Percentiles rank a stretch among this genome's conserved stretches.
These are phyloP conservation scores for Elaeagnus macrophylla DNA, from an alignment of 306 rosid genomes.

Conservation along the genomic window DNA sequence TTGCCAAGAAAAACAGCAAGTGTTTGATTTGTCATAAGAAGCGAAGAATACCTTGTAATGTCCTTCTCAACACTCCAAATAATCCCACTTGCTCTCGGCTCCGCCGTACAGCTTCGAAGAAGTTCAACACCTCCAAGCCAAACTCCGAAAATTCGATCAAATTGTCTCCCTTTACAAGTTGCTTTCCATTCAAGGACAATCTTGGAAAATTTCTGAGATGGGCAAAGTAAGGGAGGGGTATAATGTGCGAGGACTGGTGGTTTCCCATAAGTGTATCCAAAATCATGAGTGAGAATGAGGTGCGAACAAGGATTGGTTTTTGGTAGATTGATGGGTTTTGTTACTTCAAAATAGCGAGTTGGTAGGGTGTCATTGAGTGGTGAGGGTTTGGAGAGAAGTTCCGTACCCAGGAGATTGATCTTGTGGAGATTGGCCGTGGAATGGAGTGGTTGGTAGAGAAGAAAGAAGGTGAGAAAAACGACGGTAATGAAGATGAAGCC, in stretches of 20 bases:
- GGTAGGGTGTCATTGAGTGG: conserved; percentile 25
- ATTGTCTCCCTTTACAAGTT: conserved; percentile 60
- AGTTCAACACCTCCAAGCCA: conserved; percentile 81
- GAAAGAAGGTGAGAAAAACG: background rate
- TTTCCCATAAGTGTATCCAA: conserved; percentile 52
- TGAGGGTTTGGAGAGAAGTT: conserved; percentile 5
- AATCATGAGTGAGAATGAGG: conserved; percentile 49
- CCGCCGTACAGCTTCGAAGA: conserved; percentile 75
- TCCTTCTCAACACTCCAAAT: conserved; percentile 72
- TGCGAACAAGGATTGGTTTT: conserved; percentile 42
- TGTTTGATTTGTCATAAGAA: conserved; percentile 38
- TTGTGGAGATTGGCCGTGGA: conserved; percentile 43
- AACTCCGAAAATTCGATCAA: conserved; percentile 74
- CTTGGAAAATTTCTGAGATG: conserved; percentile 33
- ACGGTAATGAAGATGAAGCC: conserved; percentile 16
- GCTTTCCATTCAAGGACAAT: conserved; percentile 66
- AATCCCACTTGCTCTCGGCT: conserved; percentile 53
- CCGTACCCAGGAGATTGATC: conserved; percentile 24
- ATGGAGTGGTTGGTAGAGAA: conserved; percentile 24
- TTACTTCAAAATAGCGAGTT: conserved; percentile 53
- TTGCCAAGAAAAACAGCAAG: conserved; percentile 68
- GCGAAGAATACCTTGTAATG: conserved; percentile 56
- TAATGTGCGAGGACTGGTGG: conserved; percentile 55
- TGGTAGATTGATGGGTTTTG: conserved; percentile 52
- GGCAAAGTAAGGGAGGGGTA: conserved; percentile 47